A percentile compares a stretch with the other conserved stretches of the same genome.
These are phyloP conservation scores for Fonsecaea nubica DNA, from an alignment of 2,329 filamentous ascomycete genomes.

Conservation along the genomic window DNA sequence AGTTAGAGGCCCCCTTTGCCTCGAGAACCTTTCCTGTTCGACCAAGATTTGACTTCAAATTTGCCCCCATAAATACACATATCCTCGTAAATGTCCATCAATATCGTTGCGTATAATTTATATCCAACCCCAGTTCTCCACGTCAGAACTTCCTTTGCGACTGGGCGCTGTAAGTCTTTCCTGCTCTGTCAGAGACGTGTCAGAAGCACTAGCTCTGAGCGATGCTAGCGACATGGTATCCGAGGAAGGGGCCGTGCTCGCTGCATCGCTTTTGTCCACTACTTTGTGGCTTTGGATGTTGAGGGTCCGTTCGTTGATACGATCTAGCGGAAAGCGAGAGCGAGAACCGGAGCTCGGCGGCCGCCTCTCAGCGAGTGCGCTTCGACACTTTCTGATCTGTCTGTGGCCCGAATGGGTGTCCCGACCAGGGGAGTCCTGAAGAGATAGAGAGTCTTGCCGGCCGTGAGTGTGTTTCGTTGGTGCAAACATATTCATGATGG, in stretches of 20 bases:
- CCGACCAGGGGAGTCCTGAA: slow-evolving; percentile 20
- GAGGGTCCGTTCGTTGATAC: background rate
- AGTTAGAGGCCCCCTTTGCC: no score
- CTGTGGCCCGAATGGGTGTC: background rate
- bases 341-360: slow-evolving; percentile 11
- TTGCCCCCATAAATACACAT: no score
- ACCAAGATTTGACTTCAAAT: no score
- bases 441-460: slow-evolving; percentile 5
- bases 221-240: background rate
- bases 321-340: background rate
- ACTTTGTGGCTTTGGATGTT: background rate
- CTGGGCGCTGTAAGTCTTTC: background rate
- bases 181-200: background rate
- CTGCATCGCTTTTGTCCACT: background rate
- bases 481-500: slow-evolving; percentile 33
- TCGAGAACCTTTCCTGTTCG: no score
- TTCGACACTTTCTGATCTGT: slow-evolving; percentile 1
- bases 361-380: slow-evolving; percentile 1
- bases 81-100: no score
- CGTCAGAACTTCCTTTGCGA: background rate
- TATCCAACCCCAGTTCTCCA: background rate
- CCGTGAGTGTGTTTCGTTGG: slow-evolving; percentile 26
- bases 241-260: background rate
- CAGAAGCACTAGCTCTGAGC: background rate
- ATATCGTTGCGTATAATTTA: background rate